Evolutionary conservation across 345 rosid genomes (phyloP).

Genomic region (Eutrema heterophyllum): DNA sequence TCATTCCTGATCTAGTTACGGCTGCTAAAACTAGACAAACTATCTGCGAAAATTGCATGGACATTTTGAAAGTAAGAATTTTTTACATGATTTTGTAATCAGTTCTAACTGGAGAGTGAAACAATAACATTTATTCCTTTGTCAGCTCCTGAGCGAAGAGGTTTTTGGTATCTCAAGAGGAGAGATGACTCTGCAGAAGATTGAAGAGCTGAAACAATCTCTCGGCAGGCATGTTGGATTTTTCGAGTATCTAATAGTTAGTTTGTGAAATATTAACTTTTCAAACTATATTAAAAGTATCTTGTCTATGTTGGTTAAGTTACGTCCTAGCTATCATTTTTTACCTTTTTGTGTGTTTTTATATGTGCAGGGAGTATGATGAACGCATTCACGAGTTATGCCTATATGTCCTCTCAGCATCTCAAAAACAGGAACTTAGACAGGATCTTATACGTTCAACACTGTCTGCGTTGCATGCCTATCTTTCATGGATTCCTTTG

Average conservation of each 20-base stretch:
- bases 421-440: no score
- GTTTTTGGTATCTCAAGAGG: constrained; percentile 99
- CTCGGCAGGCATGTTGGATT: constrained; percentile 57
- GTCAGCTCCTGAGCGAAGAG: constrained; percentile 95
- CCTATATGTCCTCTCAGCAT: constrained; percentile 91
- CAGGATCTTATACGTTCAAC: constrained; percentile 94
- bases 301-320: neutral
- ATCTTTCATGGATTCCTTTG: constrained; percentile 98
- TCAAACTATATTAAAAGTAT: neutral
- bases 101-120: neutral
- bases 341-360: constrained; percentile 21
- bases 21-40: constrained; percentile 99
- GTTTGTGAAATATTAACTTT: neutral
- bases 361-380: constrained; percentile 80
- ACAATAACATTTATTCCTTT: constrained; percentile 11
- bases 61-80: constrained; percentile 69
- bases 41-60: constrained; percentile 98
- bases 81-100: constrained; percentile 3
- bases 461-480: constrained; percentile 92
- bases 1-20: constrained; percentile 96
- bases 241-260: neutral
- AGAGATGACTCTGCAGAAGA: constrained; percentile 96
- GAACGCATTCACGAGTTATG: constrained; percentile 98
- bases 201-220: constrained; percentile 96
- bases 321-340: constrained; percentile 3